Percentiles rank a stretch among this genome's conserved stretches.
Evolutionary conservation across 257 asterid genomes (phyloP).

Genomic region (Paulownia fortunei): DNA sequence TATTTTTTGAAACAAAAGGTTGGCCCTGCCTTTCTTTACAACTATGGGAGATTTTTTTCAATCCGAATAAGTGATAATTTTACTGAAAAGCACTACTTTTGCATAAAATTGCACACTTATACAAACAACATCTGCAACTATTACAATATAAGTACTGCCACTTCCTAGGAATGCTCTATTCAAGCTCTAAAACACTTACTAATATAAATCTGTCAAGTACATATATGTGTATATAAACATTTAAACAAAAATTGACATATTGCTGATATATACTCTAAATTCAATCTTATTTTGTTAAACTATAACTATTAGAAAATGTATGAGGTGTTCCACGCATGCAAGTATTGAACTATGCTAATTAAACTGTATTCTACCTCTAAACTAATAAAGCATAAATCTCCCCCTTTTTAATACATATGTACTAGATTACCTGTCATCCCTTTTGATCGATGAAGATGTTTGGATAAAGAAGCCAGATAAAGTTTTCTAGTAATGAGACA

Average conservation of each 20-base stretch:
- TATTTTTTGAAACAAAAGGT: too few species aligned
- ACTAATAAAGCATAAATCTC: background rate
- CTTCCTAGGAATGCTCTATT: too few species aligned
- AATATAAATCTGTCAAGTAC: background rate
- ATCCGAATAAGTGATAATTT: too few species aligned
- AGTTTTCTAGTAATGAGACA: background rate
- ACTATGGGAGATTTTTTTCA: too few species aligned
- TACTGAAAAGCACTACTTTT: too few species aligned
- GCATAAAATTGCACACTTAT: too few species aligned
- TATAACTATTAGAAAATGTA: background rate
- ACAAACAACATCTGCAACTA: background rate
- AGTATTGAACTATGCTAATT: background rate
- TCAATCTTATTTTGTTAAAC: background rate
- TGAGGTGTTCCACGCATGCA: background rate
- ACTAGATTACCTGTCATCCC: background rate
- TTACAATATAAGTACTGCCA: background rate
- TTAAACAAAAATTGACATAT: too few species aligned
- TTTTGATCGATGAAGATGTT: background rate
- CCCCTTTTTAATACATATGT: background rate
- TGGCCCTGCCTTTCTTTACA: too few species aligned
- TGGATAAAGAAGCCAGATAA: background rate
- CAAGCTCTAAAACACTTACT: background rate
- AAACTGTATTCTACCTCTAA: background rate
- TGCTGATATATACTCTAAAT: background rate
- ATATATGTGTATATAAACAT: too few species aligned